Evolutionary conservation across 2,329 filamentous ascomycete genomes (phyloP).

Genomic region (Stemphylium beticola): DNA sequence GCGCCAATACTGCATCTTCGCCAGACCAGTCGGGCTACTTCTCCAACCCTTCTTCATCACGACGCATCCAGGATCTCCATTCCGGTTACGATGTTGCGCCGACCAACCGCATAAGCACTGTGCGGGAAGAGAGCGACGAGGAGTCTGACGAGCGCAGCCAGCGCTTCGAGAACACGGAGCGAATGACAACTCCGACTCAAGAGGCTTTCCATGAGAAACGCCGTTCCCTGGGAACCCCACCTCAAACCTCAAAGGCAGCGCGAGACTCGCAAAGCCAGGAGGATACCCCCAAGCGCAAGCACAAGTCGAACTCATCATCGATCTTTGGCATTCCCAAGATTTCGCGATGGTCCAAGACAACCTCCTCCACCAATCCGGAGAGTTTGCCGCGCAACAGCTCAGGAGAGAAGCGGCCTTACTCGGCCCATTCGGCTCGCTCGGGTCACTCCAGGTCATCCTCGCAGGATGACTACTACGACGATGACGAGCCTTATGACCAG

Average conservation of each 20-base stretch:
- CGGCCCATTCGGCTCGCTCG: conserved; percentile 50
- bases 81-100: conserved; percentile 60
- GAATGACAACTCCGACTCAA: conserved; percentile 66
- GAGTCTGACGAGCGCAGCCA: conserved; percentile 68
- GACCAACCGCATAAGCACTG: conserved; percentile 87
- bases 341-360: conserved; percentile 97
- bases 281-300: conserved; percentile 82
- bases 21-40: conserved; percentile 79
- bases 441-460: conserved; percentile 80
- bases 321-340: conserved; percentile 80
- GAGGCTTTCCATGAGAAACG: conserved; percentile 53
- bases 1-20: conserved; percentile 75
- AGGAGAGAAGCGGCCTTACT: conserved; percentile 66
- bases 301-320: conserved; percentile 84
- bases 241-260: conserved; percentile 53
- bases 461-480: conserved; percentile 69
- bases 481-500: conserved; percentile 61
- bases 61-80: conserved; percentile 53
- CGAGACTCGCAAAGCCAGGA: conserved; percentile 70
- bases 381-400: conserved; percentile 70
- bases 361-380: conserved; percentile 82
- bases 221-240: conserved; percentile 57
- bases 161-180: conserved; percentile 65
- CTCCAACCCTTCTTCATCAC: conserved; percentile 62
- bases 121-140: conserved; percentile 80